phyloP scores from a whole-genome alignment of 768 basidiomycete genomes.

The Tricholoma hemisulphureum region DNA sequence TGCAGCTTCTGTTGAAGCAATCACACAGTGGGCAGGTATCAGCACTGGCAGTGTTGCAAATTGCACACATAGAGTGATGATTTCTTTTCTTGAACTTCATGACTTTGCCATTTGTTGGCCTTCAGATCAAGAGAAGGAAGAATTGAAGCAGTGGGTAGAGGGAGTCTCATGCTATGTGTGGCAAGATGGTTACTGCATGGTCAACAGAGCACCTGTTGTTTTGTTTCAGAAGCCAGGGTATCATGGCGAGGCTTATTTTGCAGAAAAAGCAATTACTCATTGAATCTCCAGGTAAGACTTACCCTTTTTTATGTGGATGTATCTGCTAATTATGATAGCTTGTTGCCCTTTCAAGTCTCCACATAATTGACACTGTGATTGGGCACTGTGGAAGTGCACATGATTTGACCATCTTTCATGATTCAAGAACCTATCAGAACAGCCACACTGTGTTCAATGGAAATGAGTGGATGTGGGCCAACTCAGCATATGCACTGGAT shows the following conservation, averaged over 20 bases:
- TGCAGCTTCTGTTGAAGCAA: not conserved
- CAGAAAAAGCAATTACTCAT: slow-evolving; percentile 24
- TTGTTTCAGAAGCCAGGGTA: slow-evolving; percentile 15
- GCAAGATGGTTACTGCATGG: not conserved
- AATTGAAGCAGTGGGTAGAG: not conserved
- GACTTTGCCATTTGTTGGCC: not conserved
- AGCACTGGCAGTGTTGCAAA: not conserved
- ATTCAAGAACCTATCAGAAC: no score
- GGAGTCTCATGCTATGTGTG: not conserved
- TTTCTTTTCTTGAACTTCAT: not conserved
- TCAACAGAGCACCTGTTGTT: not conserved
- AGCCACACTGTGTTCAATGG: no score
- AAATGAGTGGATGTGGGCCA: not conserved
- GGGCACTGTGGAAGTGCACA: slow-evolving; percentile 23
- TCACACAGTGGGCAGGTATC: not conserved
- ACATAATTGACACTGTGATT: slow-evolving; percentile 34
- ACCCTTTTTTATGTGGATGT: no score
- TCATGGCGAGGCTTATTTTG: slow-evolving; percentile 27
- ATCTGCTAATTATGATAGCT: slow-evolving; percentile 12
- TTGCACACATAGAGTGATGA: not conserved
- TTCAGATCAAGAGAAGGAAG: not conserved
- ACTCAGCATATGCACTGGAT: not conserved
- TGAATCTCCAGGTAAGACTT: slow-evolving; percentile 16
- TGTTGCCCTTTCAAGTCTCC: slow-evolving; percentile 29
- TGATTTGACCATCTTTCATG: no score